A percentile compares a stretch with the other conserved stretches of the same genome.
Conservation (phyloP, 2,329 filamentous ascomycete species). For the Penicillium verrucosum region DNA sequence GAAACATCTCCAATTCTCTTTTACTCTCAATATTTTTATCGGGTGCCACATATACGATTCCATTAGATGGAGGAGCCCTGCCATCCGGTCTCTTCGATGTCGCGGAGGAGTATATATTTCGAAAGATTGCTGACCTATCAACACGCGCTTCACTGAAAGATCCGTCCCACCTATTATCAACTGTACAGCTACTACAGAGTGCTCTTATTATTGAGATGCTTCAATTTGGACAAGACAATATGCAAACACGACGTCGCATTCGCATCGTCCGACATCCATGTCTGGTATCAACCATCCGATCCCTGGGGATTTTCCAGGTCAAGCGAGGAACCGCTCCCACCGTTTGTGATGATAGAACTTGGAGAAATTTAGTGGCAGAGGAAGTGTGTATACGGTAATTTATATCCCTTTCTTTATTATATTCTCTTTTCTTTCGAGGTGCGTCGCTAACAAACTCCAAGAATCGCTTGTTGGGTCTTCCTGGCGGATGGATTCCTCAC, state of each 20-base stretch:
- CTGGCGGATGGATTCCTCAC: constrained; percentile 33
- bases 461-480: constrained; percentile 32
- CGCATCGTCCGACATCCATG: constrained; percentile 33
- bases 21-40: constrained; percentile 29
- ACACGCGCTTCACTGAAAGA: constrained; percentile 12
- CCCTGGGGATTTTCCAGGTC: constrained; percentile 26
- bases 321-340: constrained; percentile 19
- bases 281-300: constrained; percentile 30
- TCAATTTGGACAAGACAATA: constrained; percentile 30
- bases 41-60: constrained; percentile 27
- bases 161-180: constrained; percentile 6
- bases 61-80: constrained; percentile 16
- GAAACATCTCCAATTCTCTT: constrained; percentile 24
- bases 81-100: constrained; percentile 26
- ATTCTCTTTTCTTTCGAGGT: background rate
- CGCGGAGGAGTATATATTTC: constrained; percentile 32
- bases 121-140: constrained; percentile 22
- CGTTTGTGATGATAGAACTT: constrained; percentile 19
- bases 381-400: constrained; percentile 28
- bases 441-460: constrained; percentile 1
- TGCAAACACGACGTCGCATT: constrained; percentile 30
- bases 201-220: constrained; percentile 34
- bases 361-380: constrained; percentile 25
- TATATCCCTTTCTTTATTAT: background rate
- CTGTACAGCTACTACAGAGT: constrained; percentile 27